Base-by-base conservation (phyloP, 2,329 filamentous ascomycete genomes). In the Aspergillus costaricaensis region DNA sequence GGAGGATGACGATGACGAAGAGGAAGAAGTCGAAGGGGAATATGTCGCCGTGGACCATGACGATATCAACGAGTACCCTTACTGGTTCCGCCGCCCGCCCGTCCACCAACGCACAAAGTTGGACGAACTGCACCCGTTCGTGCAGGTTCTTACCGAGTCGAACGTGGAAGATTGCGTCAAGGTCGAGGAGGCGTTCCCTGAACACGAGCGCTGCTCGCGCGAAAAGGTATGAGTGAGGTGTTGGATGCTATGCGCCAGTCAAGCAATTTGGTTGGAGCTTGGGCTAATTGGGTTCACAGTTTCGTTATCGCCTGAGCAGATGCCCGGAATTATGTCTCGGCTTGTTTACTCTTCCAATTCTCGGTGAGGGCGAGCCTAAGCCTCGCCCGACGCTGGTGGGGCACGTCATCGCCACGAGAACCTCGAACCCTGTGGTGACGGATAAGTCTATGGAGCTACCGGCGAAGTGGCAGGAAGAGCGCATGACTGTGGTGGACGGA, bases 251-350 rank as follows among this genome's bases (percentile, higher is more conserved):
- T 25, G n/a, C 19, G 32, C 25, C 2, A 38, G 17, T 15, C 32
- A 5, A 36, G 12, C 12, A 17, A 47, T 12, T 25, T 27, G 5
- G 53, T n/a, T 56, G 9, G 39, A 59, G 41, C 14, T 12, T 5
- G 6, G 12, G 48, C 65, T 70, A 44, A 69, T 54, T 5, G 44
- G 43, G 9, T 55, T 38, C 25, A 41, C 15, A 94, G 91, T 86
- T 95, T 70, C 79, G 84, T 59, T 96, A 96, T 76, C 89, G 91
- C 62, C 84, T 96, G 25, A 85, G 83, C 25, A 83, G 81, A 70
- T 93, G 90, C 73, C 88, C 90, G 41, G 90, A 93, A 70, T 84
- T 96, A 58, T 89, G 86, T 73, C 81, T 93, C 55, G 93, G 92
- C 27, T 78, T 96, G 58, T 96, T 94, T 80, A 90, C 89, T 71